Evolutionary conservation across 2,329 filamentous ascomycete species (phyloP).

Genomic region (Sphaerulina vaccinii): DNA sequence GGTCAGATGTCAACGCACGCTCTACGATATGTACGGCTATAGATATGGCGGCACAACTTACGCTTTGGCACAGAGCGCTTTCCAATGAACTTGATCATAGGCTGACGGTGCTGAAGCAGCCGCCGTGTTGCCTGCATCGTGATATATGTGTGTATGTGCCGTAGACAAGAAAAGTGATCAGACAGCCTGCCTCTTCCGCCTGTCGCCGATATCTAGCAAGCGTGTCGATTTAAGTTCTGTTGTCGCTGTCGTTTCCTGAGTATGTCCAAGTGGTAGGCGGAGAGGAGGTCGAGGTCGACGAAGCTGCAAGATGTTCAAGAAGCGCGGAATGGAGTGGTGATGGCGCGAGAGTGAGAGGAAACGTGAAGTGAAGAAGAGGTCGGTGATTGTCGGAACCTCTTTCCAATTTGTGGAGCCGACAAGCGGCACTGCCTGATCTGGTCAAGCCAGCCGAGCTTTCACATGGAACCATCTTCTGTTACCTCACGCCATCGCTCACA

Average conservation of each 20-base stretch:
- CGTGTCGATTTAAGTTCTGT: neutral
- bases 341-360: no score
- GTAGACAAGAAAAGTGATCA: no score
- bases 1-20: neutral
- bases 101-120: constrained; percentile 49
- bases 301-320: constrained; percentile 1
- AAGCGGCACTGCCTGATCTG: no score
- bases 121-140: constrained; percentile 48
- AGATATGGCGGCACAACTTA: constrained; percentile 32
- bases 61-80: constrained; percentile 48
- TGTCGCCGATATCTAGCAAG: neutral
- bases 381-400: no score
- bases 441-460: no score
- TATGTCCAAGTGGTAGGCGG: neutral
- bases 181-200: no score
- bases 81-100: constrained; percentile 53
- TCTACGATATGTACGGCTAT: neutral
- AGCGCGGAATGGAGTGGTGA: no score
- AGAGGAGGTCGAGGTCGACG: neutral
- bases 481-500: no score
- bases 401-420: no score
- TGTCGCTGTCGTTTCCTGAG: neutral
- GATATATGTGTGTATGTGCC: constrained; percentile 12
- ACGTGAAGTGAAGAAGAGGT: no score
- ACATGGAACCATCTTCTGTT: no score